Evolutionary conservation across 176 grass and related monocot species (phyloP), one percentile per base, ranked within the genome.

Genomic region (Aegilops umbellulata): DNA sequence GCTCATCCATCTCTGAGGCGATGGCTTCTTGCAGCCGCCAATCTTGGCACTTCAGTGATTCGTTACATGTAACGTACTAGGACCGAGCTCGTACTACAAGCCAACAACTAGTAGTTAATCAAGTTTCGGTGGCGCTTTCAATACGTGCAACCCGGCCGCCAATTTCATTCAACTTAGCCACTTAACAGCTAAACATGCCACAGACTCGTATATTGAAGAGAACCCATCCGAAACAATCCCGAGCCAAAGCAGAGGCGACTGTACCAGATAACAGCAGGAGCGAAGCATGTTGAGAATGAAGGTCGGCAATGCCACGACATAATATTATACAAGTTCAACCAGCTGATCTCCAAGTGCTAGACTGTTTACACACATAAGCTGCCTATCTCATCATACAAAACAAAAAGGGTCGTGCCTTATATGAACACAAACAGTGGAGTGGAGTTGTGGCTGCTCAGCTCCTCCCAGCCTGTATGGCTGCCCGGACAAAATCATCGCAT

Each of bases 401-500:
- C 25, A 85, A 38, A 24, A 35, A 67, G 68, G 32, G 71, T n/a
- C 83, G 68, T 76, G 41, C 23, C 17, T 80, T 64, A 69, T 58
- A 64, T 51, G 0, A 73, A 64, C 58, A 75, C 30, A 35, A 51
- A 44, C 24, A 8, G 31, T 32, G 31, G 31, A 32, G 29, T 5
- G 4, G 31, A 44, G 42, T 13, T 46, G n/a, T 5, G 4, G 31
- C 30, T 17, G 19, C 47, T 80, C 68, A 91, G 85, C 68, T 87
- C 81, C 60, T 80, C 25, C 76, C 68, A 29, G 85, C 46, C 5
- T 84, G 60, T 87, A 98, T 92, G 69, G 90, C 90, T 4, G 89
- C 88, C 46, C 69, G 86, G 41, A 94, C 92, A 86, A 98, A 98
- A 82, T 95, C 96, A 36, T 95, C 90, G 1, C 96, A 98, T 36